A percentile compares a stretch with the other conserved stretches of the same genome.
phyloP scores from a whole-genome alignment of 768 basidiomycete genomes.

The Paxillus rubicundulus region DNA sequence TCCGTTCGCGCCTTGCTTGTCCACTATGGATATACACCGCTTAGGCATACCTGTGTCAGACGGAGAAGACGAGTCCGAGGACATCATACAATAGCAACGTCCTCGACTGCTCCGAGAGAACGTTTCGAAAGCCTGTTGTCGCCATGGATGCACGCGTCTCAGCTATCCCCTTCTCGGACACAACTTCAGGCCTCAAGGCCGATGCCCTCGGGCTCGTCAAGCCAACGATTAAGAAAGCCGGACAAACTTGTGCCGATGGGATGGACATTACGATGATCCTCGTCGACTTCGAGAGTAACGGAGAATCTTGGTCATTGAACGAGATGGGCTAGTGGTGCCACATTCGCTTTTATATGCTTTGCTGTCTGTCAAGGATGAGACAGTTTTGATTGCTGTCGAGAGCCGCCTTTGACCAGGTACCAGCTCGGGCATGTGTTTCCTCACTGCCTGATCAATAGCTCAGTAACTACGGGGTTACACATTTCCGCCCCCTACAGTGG shows the following conservation, averaged over 20 bases:
- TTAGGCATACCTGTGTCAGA: slow-evolving; percentile 63
- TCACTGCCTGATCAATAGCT: too few relatives aligned
- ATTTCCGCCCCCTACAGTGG: too few relatives aligned
- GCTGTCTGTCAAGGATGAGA: slow-evolving; percentile 50
- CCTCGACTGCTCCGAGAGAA: slow-evolving; percentile 30
- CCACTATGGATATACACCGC: slow-evolving; percentile 62
- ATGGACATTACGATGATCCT: slow-evolving; percentile 47
- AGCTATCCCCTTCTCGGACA: slow-evolving; percentile 50
- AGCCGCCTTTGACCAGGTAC: too few relatives aligned
- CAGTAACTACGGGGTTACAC: too few relatives aligned
- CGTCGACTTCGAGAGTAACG: slow-evolving; percentile 34
- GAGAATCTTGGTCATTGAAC: slow-evolving; percentile 44
- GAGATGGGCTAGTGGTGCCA: slow-evolving; percentile 44
- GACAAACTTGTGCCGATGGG: slow-evolving; percentile 51
- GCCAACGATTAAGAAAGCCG: slow-evolving; percentile 55
- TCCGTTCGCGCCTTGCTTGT: slow-evolving; percentile 61
- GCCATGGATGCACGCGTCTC: slow-evolving; percentile 59
- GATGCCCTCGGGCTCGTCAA: slow-evolving; percentile 48
- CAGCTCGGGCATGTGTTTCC: too few relatives aligned
- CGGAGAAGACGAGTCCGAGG: slow-evolving; percentile 14
- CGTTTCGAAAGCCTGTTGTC: slow-evolving; percentile 50
- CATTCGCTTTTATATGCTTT: slow-evolving; percentile 56
- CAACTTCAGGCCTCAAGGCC: slow-evolving; percentile 33
- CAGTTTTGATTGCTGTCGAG: slow-evolving; percentile 46
- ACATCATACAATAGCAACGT: slow-evolving; percentile 23